Evolutionary conservation across 2,329 filamentous ascomycete species (phyloP), one percentile per base, ranked within the genome.

Genomic region (Periconia digitata): DNA sequence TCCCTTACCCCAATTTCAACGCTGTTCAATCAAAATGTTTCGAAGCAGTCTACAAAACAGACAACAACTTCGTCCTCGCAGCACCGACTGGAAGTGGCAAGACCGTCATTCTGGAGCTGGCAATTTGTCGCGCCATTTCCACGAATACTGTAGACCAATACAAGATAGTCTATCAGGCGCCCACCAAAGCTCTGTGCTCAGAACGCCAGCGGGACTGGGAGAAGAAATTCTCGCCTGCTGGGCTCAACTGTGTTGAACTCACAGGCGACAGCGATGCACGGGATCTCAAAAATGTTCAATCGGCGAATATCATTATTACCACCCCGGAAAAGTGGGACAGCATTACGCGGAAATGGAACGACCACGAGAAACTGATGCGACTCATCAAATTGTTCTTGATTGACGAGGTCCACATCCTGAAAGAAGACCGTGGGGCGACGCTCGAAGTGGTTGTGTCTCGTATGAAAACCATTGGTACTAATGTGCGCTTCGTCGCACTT

Each of bases 241-340:
- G 83, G 17, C 71, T 94, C 13, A 76, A 81, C 49, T 90, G 87
- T 64, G 85, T 85, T 3, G 89, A 94, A 66, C 77, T 95, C 48
- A 95, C 90, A 3, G 90, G 90, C 1, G 90, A 95, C 63, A 92
- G 88, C 0, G 85, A 88, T 32, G 76, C 80, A 43, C 71, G 74
- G 5, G 84, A 92, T 56, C 76, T 91, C 50, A 77, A 78, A 18
- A 82, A 80, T 45, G 86, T 92, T 6, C 85, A 90, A 51, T 83
- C 78, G 57, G 89, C 89, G 3, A 85, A 85, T 40, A 89, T 95
- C 54, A 92, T 95, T 56, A 80, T 95, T 53, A 94, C 90, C 0
- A 95, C 90, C 0, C 90, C 90, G 0, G 90, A 95, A 70, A 95
- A 95, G 63, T 95, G 90, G 90, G 90, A 95, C 64, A 92, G 89